Percentiles rank a stretch among this genome's conserved stretches.
Conservation (phyloP, 257 asterid genomes). For the Nicotiana otophora region DNA sequence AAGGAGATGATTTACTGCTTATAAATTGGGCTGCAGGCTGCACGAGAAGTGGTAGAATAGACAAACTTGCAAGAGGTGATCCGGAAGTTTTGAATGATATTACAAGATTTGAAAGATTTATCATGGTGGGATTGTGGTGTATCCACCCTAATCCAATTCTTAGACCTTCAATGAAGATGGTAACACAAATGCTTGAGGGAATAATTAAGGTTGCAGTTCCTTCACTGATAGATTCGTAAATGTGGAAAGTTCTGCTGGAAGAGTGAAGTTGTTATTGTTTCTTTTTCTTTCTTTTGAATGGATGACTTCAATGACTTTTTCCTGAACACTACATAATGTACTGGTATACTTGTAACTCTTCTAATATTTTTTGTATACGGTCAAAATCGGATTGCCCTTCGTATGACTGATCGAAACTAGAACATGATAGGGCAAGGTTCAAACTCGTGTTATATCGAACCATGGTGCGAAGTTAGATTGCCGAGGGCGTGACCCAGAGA, state of each 20-base stretch:
- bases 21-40: conserved; percentile 12
- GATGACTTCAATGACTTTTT: too few species aligned
- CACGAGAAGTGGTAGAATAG: background rate
- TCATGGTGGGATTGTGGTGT: conserved; percentile 20
- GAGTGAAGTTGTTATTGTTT: too few species aligned
- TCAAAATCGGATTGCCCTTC: too few species aligned
- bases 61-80: conserved; percentile 8
- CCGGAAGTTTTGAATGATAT: conserved; percentile 11
- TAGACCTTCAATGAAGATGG: conserved; percentile 19
- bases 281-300: too few species aligned
- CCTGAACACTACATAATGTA: too few species aligned
- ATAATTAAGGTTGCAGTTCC: background rate
- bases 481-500: too few species aligned
- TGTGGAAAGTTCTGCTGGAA: background rate
- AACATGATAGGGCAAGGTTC: too few species aligned
- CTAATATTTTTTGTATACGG: too few species aligned
- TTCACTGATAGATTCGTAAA: background rate
- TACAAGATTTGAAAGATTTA: conserved; percentile 10
- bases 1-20: conserved; percentile 1
- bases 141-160: conserved; percentile 10
- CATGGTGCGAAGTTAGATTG: too few species aligned
- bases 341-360: too few species aligned
- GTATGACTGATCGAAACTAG: too few species aligned
- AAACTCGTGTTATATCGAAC: too few species aligned
- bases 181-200: conserved; percentile 16